Base-by-base conservation (phyloP, 257 asterid genomes). In the Solanum dulcamara region DNA sequence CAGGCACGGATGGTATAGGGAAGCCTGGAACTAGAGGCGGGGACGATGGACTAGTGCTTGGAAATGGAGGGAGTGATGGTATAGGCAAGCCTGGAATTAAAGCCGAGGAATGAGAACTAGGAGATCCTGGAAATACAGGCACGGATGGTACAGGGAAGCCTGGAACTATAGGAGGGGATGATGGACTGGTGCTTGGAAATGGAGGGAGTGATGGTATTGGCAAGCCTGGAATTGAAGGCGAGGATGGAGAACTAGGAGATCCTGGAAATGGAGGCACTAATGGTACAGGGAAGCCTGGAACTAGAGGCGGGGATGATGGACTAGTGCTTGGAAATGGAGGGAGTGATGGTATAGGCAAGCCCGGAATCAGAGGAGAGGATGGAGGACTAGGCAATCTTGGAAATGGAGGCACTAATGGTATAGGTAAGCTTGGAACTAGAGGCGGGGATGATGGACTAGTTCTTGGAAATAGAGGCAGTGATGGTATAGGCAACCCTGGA, bases 181-280 rank as follows among this genome's bases (percentile, higher is more conserved):
- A 90, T 88, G 3, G 87, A 92, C 92, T 92, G 92, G 84, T 88
- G 89, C 17, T 88, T 93, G 10, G 89, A 93, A 87, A 85, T 90
- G 84, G 88, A 86, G 81, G 88, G 91, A 6, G 28, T 48, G 22
- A 51, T 80, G 48, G 80, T 46, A 28, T 74, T 46, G 7, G 88
- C 2, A 8, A 26, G 2, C 64, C 64, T 22, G 64, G 37, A 22
- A 53, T n/a, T 10, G 0, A 35, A 18, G 17, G 12, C 7, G 53
- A 14, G 12, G 66, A 60, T 15, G 17, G 8, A 4, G 68, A 5
- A 60, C 33, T 24, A 60, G 68, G 3, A 30, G 66, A 17, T n/a
- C n/a, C n/a, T n/a, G n/a, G n/a, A n/a, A n/a, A n/a, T n/a, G n/a
- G n/a, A n/a, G n/a, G n/a, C n/a, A n/a, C n/a, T n/a, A 1, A 30